Base-by-base conservation (phyloP, 768 basidiomycete species). In the Termitomyces sp. region DNA sequence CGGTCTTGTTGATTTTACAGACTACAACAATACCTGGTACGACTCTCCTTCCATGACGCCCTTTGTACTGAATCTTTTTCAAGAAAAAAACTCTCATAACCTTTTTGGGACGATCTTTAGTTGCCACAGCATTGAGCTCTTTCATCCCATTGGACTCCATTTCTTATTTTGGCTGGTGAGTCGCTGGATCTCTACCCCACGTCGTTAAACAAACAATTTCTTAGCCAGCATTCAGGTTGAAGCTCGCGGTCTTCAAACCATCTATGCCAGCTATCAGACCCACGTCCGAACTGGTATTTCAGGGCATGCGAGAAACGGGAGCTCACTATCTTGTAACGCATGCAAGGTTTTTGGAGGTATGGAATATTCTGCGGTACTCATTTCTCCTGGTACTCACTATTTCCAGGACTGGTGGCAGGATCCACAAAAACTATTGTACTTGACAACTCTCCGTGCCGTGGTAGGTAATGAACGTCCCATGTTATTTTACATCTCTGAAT, bases 371-470 rank as follows among this genome's bases (percentile, higher is more conserved):
- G 31, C 9, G 14, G 20, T 18, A 29, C 5, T n/a, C 10, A 16
- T 18, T 41, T 8, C 16, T 46, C 24, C 5, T 10, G 20, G 4
- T 3, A 42, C 22, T 24, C 1, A 24, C 24, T 4, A 10, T 24
- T 6, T n/a, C n/a, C n/a, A 56, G 55, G 55, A 56, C 9, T 56
- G 55, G 55, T 56, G 44, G 32, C 34, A 56, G n/a, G 46, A 56
- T 48, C 12, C 36, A 6, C 14, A 16, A 6, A 56, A 56, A 9
- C 6, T 56, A 8, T 56, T 10, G 12, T 20, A 56, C 34, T 20
- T 56, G 46, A 29, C n/a, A 22, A 48, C 44, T 26, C 55, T 56
- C 8, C 43, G 46, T 29, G 46, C 55, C 9, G 55, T 48, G 18
- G 55, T 56, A 24, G 6, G 46, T 26, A 24, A 14, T 18, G 8